phyloP scores from a whole-genome alignment of 2,329 filamentous ascomycete genomes.

The Fusarium subglutinans region DNA sequence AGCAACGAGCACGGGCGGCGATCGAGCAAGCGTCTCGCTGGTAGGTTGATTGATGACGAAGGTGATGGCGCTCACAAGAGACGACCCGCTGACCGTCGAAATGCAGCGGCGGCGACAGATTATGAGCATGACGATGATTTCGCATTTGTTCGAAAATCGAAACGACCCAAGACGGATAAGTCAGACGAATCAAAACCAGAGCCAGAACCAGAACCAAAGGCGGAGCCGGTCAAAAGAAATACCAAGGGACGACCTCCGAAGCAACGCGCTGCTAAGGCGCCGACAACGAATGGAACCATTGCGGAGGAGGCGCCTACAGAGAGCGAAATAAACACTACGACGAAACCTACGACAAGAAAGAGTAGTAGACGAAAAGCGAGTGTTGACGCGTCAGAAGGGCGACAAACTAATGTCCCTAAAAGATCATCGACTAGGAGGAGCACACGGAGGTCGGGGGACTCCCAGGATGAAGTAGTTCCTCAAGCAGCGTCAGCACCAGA shows the following conservation, averaged over 20 bases:
- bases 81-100: constrained; percentile 26
- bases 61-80: neutral
- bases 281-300: constrained; percentile 39
- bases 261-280: constrained; percentile 47
- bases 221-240: constrained; percentile 56
- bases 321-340: constrained; percentile 25
- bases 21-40: constrained; percentile 71
- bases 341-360: constrained; percentile 41
- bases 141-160: constrained; percentile 74
- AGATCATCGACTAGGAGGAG: constrained; percentile 52
- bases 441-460: constrained; percentile 56
- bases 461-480: constrained; percentile 41
- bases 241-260: constrained; percentile 46
- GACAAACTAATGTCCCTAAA: constrained; percentile 52
- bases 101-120: constrained; percentile 48
- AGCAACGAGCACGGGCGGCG: constrained; percentile 70
- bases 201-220: constrained; percentile 36
- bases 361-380: constrained; percentile 53
- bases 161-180: constrained; percentile 68
- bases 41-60: constrained; percentile 54
- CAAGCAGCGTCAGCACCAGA: neutral
- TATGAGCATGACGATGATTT: constrained; percentile 84
- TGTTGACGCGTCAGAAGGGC: constrained; percentile 50
- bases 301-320: constrained; percentile 32
- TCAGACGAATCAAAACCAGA: constrained; percentile 48